Evolutionary conservation across 2,329 filamentous ascomycete genomes (phyloP), one percentile per base, ranked within the genome.

Genomic region (Epichloe hybrida): DNA sequence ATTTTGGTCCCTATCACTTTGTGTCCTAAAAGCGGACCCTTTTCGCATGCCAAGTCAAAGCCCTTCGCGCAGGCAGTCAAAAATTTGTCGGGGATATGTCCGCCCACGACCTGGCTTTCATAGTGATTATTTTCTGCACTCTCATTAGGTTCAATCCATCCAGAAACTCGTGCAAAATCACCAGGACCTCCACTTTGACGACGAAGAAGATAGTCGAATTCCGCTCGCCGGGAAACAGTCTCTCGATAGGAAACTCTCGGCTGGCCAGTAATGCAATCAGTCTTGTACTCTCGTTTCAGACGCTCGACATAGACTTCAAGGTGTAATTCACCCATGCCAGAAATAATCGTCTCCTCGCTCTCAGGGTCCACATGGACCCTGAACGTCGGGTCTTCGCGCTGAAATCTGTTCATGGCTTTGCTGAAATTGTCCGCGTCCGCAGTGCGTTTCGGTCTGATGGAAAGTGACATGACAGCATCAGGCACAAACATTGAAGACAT

Each of bases 401-500:
- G 91, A 79, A 98, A 98, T 59, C 93, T 87, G 67, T 91, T 93
- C 83, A 98, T 97, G 59, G 93, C 93, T 73, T 98, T 98, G 64
- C 84, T 90, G 77, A 98, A 98, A 73, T 94, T 93, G 65, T 88
- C 82, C 52, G 85, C 83, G 62, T 98, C 91, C 66, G 88, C 93
- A 65, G 80, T 89, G 66, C 88, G 83, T 76, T 97, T 97, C 46
- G 93, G 93, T 69, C 88, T 89, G 75, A 98, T 97, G 21, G 90
- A 96, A 41, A 98, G 81, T 17, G 91, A 97, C 70, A 98, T 96
- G 73, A 98, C 93, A 34, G 93, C 88, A 65, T 98, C 93, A 8
- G 93, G 93, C 43, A 98, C 91, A 67, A 88, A 91, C 93, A 98
- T 98, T 59, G 89, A 95, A 44, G 87, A 86, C 90, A 98, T 97